Base-by-base conservation (phyloP, 2,329 filamentous ascomycete species). In the Xylaria multiplex region DNA sequence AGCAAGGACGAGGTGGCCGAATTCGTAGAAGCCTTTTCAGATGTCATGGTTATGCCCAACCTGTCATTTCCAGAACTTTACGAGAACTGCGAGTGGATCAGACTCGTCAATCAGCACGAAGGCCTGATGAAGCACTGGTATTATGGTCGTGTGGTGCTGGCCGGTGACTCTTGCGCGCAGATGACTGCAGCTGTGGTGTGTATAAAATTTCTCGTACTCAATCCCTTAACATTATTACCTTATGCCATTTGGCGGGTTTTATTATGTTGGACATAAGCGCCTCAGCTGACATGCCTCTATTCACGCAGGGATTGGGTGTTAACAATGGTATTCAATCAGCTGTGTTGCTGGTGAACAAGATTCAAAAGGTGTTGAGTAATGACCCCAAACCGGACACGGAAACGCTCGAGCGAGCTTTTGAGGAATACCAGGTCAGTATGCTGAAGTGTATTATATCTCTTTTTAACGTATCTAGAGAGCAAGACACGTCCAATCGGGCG, bases 261-360 rank as follows among this genome's bases (percentile, higher is more conserved):
- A 27, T 27, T 27, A 27, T 27, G 27, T 27, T 27, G 27, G 5
- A 27, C 27, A 3, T 27, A 5, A 5, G 5, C 27, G 5, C 27
- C 27, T 27, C 27, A 27, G 27, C 27, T 27, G 27, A 27, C 27
- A 27, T 27, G 27, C 5, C 27, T 27, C 27, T 27, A 27, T 27
- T 27, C 5, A 27, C 5, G 27, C 27, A 27, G 27, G 68, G 68
- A 1, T 50, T 70, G 64, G 68, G 68, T 2, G 53, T 64, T 8
- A 70, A 70, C 9, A 63, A 60, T 9, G 68, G 64, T 14, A 57
- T 70, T 5, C 66, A 69, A 48, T 65, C 64, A 1, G 68, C 42
- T 1, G 48, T 70, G 9, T 32, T 35, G 16, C 35, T 70, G 35
- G 68, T 65, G 4, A 70, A 70, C 40, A 61, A 61, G 55, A 52